phyloP scores from a whole-genome alignment of 306 rosid genomes.

The Leucaena leucocephala region DNA sequence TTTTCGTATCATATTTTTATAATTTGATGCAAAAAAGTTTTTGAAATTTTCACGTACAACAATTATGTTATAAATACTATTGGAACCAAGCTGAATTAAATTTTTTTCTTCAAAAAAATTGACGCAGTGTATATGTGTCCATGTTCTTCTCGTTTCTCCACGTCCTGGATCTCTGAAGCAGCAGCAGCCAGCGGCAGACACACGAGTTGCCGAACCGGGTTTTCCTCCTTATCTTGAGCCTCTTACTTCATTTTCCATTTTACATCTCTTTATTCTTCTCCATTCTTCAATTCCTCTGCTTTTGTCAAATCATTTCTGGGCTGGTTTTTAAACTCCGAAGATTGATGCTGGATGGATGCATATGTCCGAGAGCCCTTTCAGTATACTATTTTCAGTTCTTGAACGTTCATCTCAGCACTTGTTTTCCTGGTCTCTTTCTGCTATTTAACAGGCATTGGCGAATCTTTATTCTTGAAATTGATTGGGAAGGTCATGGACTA shows the following conservation, averaged over 20 bases:
- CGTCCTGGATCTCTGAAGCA: constrained; percentile 64
- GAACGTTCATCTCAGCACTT: constrained; percentile 18
- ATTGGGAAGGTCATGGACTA: constrained; percentile 27
- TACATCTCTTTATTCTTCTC: constrained; percentile 26
- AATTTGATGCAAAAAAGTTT: neutral
- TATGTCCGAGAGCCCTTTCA: constrained; percentile 36
- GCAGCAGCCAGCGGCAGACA: constrained; percentile 13
- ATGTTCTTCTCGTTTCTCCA: constrained; percentile 52
- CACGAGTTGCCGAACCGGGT: constrained; percentile 35
- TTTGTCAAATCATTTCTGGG: constrained; percentile 34
- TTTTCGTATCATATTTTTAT: neutral
- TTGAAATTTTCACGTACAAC: neutral
- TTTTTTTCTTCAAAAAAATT: neutral
- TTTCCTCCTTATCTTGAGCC: constrained; percentile 41
- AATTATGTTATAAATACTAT: neutral
- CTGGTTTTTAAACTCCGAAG: constrained; percentile 35
- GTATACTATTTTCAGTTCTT: constrained; percentile 12
- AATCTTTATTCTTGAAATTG: constrained; percentile 20
- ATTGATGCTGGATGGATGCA: constrained; percentile 31
- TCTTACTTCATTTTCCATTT: neutral
- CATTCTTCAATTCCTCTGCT: constrained; percentile 27
- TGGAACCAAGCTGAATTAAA: neutral
- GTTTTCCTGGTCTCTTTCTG: constrained; percentile 25
- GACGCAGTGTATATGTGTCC: constrained; percentile 42
- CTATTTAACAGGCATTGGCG: constrained; percentile 44